Percentiles rank a stretch among this genome's conserved stretches.
Conservation (phyloP, 1,284 basidiomycete genomes). For the Boletus albobrunnescens region DNA sequence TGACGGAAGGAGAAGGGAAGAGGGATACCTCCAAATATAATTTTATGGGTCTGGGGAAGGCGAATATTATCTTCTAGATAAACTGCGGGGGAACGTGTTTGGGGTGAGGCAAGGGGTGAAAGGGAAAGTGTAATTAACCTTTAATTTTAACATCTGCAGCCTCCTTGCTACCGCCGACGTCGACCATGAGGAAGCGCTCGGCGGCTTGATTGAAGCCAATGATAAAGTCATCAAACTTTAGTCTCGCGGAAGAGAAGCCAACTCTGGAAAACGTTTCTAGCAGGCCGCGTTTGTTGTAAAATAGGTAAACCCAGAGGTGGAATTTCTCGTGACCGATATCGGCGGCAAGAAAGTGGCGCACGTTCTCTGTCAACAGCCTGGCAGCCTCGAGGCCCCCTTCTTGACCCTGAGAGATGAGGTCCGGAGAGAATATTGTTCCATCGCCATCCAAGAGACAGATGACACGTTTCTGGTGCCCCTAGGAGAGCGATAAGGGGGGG, state of each 20-base stretch:
- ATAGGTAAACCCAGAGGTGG: constrained; percentile 61
- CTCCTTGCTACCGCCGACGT: constrained; percentile 71
- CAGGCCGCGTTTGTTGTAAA: constrained; percentile 60
- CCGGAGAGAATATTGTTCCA: constrained; percentile 54
- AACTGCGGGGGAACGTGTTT: constrained; percentile 33
- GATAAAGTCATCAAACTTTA: constrained; percentile 58
- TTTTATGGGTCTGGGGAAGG: constrained; percentile 55
- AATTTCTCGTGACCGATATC: constrained; percentile 43
- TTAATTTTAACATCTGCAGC: constrained; percentile 71
- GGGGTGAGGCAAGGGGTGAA: constrained; percentile 11
- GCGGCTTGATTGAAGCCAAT: constrained; percentile 63
- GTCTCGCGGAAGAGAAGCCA: constrained; percentile 38
- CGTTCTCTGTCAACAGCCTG: constrained; percentile 45
- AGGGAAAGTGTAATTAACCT: constrained; percentile 38
- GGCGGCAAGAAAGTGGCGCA: constrained; percentile 42
- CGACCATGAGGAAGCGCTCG: constrained; percentile 62
- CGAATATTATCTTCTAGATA: constrained; percentile 59
- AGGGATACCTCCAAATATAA: constrained; percentile 56
- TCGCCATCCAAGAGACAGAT: constrained; percentile 64
- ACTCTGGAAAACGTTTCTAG: constrained; percentile 46
- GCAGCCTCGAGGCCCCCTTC: constrained; percentile 57
- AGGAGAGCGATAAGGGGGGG: constrained; percentile 5
- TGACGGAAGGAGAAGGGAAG: constrained; percentile 9
- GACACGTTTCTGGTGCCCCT: constrained; percentile 46
- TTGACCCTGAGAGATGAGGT: constrained; percentile 51